These are phyloP conservation scores for Candida maesae DNA, from an alignment of 805 yeast genomes.

Conservation along the genomic window DNA sequence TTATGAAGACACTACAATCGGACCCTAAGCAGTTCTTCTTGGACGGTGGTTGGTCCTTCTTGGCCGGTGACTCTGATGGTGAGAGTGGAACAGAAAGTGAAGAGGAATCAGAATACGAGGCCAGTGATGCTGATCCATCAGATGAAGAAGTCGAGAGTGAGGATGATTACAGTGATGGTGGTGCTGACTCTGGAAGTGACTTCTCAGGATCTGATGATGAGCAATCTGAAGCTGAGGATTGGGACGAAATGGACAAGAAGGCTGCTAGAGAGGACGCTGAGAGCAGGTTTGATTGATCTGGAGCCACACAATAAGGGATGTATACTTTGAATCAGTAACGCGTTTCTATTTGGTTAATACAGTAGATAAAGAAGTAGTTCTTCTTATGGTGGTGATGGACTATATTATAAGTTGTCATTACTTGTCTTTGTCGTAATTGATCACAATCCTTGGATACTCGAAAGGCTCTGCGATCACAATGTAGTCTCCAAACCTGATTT, in stretches of 20 bases:
- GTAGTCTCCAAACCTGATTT: slow-evolving; percentile 21
- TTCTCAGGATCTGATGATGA: slow-evolving; percentile 35
- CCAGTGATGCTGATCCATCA: slow-evolving; percentile 39
- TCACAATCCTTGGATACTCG: slow-evolving; percentile 21
- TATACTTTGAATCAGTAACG: slow-evolving; percentile 1
- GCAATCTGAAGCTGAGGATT: slow-evolving; percentile 37
- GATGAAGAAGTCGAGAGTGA: slow-evolving; percentile 40
- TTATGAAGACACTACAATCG: slow-evolving; percentile 88
- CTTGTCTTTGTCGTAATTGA: no score
- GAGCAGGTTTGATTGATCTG: slow-evolving; percentile 42
- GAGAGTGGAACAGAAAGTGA: slow-evolving; percentile 63
- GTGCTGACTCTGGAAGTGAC: slow-evolving; percentile 29
- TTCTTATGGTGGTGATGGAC: no score
- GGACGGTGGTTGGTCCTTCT: slow-evolving; percentile 96
- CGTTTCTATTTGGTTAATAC: background rate
- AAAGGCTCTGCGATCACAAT: slow-evolving; percentile 27
- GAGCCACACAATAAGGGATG: no score
- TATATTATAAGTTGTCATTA: no score
- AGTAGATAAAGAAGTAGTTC: no score
- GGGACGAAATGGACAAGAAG: slow-evolving; percentile 28
- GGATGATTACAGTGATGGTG: slow-evolving; percentile 33
- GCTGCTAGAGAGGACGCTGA: slow-evolving; percentile 34
- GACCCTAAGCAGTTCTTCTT: slow-evolving; percentile 93
- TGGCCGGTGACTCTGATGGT: slow-evolving; percentile 82
- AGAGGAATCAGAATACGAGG: slow-evolving; percentile 56